Evolutionary conservation across 2,329 filamentous ascomycete genomes (phyloP).

Genomic region (Xylariaceae sp.): DNA sequence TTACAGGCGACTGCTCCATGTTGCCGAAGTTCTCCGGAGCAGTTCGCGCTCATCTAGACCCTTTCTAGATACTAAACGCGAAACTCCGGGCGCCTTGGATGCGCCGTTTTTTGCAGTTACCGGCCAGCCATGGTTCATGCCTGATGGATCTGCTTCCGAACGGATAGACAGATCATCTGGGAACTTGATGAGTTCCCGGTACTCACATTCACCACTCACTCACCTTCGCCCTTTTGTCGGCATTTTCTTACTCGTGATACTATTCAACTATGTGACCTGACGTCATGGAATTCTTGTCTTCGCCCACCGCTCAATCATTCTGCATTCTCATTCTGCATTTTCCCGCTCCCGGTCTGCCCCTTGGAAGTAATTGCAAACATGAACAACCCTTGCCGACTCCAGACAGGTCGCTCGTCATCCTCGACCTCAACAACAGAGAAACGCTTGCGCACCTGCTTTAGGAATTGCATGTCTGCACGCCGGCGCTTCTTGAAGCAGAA

Average conservation of each 20-base stretch:
- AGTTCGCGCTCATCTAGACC: background rate
- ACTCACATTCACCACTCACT: background rate
- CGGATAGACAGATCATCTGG: background rate
- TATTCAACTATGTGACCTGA: background rate
- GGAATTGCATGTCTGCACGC: constrained; percentile 70
- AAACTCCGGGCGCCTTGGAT: constrained; percentile 8
- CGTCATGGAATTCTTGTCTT: background rate
- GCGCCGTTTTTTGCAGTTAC: background rate
- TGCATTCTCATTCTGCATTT: background rate
- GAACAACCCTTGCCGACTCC: constrained; percentile 54
- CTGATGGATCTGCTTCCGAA: background rate
- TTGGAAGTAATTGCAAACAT: constrained; percentile 48
- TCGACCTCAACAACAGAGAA: constrained; percentile 59
- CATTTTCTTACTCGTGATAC: background rate
- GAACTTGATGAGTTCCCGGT: background rate
- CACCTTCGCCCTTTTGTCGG: background rate
- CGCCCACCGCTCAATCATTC: background rate
- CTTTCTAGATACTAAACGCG: constrained; percentile 4
- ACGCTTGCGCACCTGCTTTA: constrained; percentile 63
- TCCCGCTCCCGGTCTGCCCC: background rate
- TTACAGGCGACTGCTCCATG: background rate
- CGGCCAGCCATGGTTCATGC: constrained; percentile 1
- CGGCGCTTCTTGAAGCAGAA: constrained; percentile 96
- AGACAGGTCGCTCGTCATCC: constrained; percentile 55
- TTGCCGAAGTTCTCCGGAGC: background rate